Percentiles rank a stretch among this genome's conserved stretches.
Conservation (phyloP, 2,329 filamentous ascomycete genomes). For the Paradendryphiella salina region DNA sequence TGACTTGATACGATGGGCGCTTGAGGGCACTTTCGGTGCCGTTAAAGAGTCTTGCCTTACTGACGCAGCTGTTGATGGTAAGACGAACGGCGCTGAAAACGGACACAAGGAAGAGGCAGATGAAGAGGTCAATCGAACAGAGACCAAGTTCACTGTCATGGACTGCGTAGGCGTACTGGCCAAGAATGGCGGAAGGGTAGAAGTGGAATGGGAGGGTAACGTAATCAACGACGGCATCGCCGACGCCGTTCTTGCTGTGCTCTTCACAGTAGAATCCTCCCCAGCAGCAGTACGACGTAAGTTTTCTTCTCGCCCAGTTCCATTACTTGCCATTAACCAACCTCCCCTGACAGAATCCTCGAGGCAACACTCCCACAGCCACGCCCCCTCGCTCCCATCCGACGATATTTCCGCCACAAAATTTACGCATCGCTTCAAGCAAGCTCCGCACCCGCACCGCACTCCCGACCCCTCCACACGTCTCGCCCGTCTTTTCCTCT, state of each 20-base stretch:
- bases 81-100: slow-evolving; percentile 46
- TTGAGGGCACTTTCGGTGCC: slow-evolving; percentile 90
- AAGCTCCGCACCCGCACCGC: slow-evolving; percentile 69
- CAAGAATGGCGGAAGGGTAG: slow-evolving; percentile 74
- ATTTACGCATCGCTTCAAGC: slow-evolving; percentile 33
- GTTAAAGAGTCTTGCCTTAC: slow-evolving; percentile 55
- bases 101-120: slow-evolving; percentile 60
- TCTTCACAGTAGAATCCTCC: slow-evolving; percentile 89
- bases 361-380: slow-evolving; percentile 38
- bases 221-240: slow-evolving; percentile 97
- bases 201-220: slow-evolving; percentile 97
- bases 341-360: slow-evolving; percentile 38
- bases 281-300: slow-evolving; percentile 91
- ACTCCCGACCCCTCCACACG: slow-evolving; percentile 73
- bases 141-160: slow-evolving; percentile 71
- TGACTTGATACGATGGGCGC: slow-evolving; percentile 88
- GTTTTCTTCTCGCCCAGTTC: slow-evolving; percentile 33
- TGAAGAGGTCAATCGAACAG: slow-evolving; percentile 64
- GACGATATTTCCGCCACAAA: slow-evolving; percentile 11
- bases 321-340: slow-evolving; percentile 14
- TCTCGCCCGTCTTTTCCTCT: slow-evolving; percentile 85
- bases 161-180: slow-evolving; percentile 85
- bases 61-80: slow-evolving; percentile 40
- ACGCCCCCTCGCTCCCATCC: slow-evolving; percentile 11
- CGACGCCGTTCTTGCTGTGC: slow-evolving; percentile 92